phyloP scores from a whole-genome alignment of 345 rosid genomes.

The sweet orange (Citrus sinensis) region DVS_A1.0 CM039169.1:30140001-30140500 shows the following conservation, averaged over 20 bases:
- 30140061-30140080: conserved; percentile 88
- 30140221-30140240: background rate
- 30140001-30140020: conserved; percentile 26
- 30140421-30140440: background rate
- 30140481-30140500: background rate
- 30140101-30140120: conserved; percentile 91
- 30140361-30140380: conserved; percentile 71
- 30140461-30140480: background rate
- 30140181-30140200: background rate
- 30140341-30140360: conserved; percentile 88
- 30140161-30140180: conserved; percentile 1
- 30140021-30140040: conserved; percentile 30
- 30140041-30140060: conserved; percentile 29
- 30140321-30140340: conserved; percentile 76
- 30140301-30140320: conserved; percentile 90
- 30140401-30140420: conserved; percentile 4
- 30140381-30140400: conserved; percentile 83
- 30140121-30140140: conserved; percentile 82
- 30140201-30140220: background rate
- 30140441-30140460: background rate
- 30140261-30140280: conserved; percentile 77
- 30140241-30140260: conserved; percentile 56
- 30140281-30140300: conserved; percentile 73
- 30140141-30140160: conserved; percentile 10
- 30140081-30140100: conserved; percentile 78